phyloP scores from a whole-genome alignment of 192 early-diverging fungal genomes.

The Glomus cerebriforme region DNA sequence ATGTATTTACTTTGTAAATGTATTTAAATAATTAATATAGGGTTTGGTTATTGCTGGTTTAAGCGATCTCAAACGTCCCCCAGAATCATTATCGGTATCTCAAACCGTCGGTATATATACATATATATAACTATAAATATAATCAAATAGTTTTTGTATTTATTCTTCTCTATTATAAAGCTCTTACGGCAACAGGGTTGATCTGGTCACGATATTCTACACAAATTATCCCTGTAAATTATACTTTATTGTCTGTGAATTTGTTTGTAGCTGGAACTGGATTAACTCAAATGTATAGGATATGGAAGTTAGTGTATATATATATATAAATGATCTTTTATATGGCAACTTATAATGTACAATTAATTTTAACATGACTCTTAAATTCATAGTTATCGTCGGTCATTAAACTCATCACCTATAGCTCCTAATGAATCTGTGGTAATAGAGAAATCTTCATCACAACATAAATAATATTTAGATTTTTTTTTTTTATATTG shows the following conservation, averaged over 20 bases:
- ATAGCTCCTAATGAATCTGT: not conserved
- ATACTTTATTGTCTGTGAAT: constrained; percentile 87
- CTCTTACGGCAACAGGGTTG: constrained; percentile 89
- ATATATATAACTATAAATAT: too few relatives aligned
- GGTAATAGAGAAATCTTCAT: not conserved
- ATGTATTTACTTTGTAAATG: not conserved
- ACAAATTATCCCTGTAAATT: constrained; percentile 94
- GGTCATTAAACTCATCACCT: not conserved
- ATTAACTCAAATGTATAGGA: constrained; percentile 82
- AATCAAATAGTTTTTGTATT: not conserved
- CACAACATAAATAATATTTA: not conserved
- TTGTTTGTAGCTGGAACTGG: constrained; percentile 91
- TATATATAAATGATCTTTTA: not conserved
- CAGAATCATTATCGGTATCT: constrained; percentile 82
- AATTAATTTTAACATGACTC: not conserved
- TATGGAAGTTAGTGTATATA: constrained; percentile 60
- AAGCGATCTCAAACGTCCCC: constrained; percentile 84
- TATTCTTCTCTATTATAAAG: constrained; percentile 36
- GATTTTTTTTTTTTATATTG: not conserved
- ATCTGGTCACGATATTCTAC: constrained; percentile 98
- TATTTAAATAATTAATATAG: constrained; percentile 41
- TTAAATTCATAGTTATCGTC: not conserved
- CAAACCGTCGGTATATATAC: constrained; percentile 69
- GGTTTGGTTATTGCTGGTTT: constrained; percentile 92
- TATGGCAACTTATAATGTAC: not conserved